phyloP scores from a whole-genome alignment of 495 filamentous ascomycete genomes.

The Talaromyces borbonicus region DNA sequence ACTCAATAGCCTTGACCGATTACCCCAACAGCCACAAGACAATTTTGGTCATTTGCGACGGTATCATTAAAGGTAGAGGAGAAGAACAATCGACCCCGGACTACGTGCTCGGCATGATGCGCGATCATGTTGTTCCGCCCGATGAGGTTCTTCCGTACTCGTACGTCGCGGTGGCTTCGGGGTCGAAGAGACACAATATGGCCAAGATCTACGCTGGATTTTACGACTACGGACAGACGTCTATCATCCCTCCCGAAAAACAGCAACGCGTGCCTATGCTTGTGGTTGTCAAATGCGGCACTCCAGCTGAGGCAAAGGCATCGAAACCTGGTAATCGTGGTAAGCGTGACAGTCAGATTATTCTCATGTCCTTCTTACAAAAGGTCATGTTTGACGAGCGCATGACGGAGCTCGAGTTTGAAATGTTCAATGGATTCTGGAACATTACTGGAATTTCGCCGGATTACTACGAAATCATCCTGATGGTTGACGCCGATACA shows the following conservation, averaged over 20 bases:
- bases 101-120: slow-evolving; percentile 87
- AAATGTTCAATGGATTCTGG: slow-evolving; percentile 99
- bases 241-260: slow-evolving; percentile 69
- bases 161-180: slow-evolving; percentile 93
- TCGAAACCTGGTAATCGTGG: slow-evolving; percentile 93
- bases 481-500: slow-evolving; percentile 99
- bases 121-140: slow-evolving; percentile 68
- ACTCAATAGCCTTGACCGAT: slow-evolving; percentile 95
- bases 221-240: slow-evolving; percentile 87
- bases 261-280: slow-evolving; percentile 99
- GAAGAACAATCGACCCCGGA: slow-evolving; percentile 85
- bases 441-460: slow-evolving; percentile 96
- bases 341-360: slow-evolving; percentile 97
- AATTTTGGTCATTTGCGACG: slow-evolving; percentile 93
- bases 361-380: slow-evolving; percentile 98
- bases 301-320: slow-evolving; percentile 68
- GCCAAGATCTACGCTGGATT: slow-evolving; percentile 96
- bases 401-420: slow-evolving; percentile 99
- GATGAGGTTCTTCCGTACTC: slow-evolving; percentile 81
- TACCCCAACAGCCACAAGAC: slow-evolving; percentile 98
- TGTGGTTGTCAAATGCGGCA: slow-evolving; percentile 92
- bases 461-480: slow-evolving; percentile 92
- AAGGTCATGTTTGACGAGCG: slow-evolving; percentile 99
- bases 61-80: slow-evolving; percentile 93
- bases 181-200: slow-evolving; percentile 98